Evolutionary conservation across 2,329 filamentous ascomycete species (phyloP), one percentile per base, ranked within the genome.

Genomic region (Knufia petricola): DNA sequence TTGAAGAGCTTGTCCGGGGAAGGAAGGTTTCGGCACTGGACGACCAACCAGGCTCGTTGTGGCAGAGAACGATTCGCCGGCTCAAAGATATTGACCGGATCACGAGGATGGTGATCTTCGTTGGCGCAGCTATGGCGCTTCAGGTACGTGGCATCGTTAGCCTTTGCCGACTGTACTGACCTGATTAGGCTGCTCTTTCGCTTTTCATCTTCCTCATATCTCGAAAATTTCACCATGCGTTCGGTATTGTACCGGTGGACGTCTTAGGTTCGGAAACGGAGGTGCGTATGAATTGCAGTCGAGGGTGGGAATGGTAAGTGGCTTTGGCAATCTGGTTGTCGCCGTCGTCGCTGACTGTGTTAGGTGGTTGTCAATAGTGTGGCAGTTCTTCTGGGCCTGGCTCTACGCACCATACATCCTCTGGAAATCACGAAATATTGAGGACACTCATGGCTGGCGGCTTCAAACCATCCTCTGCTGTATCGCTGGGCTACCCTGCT

Each of bases 261-360:
- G 9, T 47, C 12, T 28, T 63, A 31, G 61, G 60, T 2, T 82
- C 79, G 40, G 76, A 79, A 12, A 71, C 72, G 53, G 72, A 78
- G 39, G 64, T 70, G 40, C 69, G 69, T 48, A 65, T 69, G 19
- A 48, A 60, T 51, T 70, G 65, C 53, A 59, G 69, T 50, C 55
- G 62, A 46, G 81, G 82, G 6, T 81, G 75, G 71, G 82, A 85
- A 66, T 85, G 82, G 81, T 75, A 63, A n/a, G 55, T 49, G n/a
- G n/a, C 4, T 13, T 7, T 2, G 2, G 6, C 19, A 3, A 19
- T 32, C 3, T n/a, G 26, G 19, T 47, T 41, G 23, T 31, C 20
- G 41, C 19, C 43, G n/a, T 24, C 42, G 39, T 46, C n/a, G 45
- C n/a, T 45, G 26, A 43, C 34, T 36, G 19, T 17, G 10, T 12